Evolutionary conservation across 306 rosid species (phyloP).

Genomic region (Sechiopsis laciniata): DNA sequence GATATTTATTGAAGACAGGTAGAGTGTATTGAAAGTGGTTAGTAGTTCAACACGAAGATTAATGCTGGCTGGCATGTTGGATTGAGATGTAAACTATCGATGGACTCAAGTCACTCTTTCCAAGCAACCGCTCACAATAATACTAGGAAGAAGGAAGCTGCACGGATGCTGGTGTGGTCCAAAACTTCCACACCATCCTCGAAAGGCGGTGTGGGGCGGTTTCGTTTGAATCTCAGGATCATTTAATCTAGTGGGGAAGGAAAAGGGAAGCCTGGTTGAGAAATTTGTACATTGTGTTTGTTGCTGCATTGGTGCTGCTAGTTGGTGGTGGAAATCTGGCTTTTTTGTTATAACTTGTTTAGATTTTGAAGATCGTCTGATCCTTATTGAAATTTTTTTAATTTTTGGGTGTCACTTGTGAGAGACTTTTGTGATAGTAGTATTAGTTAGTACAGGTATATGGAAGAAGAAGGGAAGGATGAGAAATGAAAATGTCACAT

Average conservation of each 20-base stretch:
- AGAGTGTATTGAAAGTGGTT: constrained; percentile 16
- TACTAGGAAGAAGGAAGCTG: constrained; percentile 12
- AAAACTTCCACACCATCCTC: background rate
- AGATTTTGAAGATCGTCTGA: constrained; percentile 2
- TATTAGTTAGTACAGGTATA: background rate
- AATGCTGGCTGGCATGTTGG: background rate
- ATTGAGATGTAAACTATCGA: background rate
- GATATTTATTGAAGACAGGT: constrained; percentile 76
- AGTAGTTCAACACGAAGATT: background rate
- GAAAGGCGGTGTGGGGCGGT: background rate
- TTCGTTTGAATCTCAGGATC: background rate
- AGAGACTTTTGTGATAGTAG: constrained; percentile 7
- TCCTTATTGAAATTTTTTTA: background rate
- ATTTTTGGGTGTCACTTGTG: constrained; percentile 11
- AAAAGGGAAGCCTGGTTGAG: background rate
- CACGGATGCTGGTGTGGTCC: constrained; percentile 16
- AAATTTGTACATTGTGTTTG: background rate
- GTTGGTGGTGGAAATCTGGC: background rate
- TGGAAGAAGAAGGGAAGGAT: background rate
- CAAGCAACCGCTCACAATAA: constrained; percentile 2
- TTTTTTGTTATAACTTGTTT: background rate
- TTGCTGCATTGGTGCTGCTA: constrained; percentile 4
- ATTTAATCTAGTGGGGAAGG: background rate
- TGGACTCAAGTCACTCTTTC: background rate
- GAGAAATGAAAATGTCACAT: background rate